Base-by-base conservation (phyloP, 2,329 filamentous ascomycete species). In the Dothistroma pini region DNA sequence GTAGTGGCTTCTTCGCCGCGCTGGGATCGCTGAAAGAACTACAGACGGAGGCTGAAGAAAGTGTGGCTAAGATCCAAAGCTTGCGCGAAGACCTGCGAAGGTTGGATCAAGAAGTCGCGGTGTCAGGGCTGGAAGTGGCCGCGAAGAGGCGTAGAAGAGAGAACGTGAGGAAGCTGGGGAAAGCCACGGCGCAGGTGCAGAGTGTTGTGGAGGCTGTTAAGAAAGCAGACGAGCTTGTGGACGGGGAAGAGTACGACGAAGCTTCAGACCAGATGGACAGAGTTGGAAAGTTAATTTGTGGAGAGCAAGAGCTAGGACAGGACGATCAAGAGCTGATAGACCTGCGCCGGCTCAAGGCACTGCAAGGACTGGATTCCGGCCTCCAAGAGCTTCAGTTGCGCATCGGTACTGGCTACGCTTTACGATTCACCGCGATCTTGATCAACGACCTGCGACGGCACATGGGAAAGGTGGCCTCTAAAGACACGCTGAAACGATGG, bases 1-100 rank as follows among this genome's bases (percentile, higher is more conserved):
- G 95, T 0, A 92, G 91, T 0, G 96, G 93, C 0, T 99, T 99
- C 75, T 99, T 99, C 71, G 93, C 92, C 0, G 95, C 95, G 0
- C 80, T 99, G 0, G 93, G 95, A 0, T 96, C 93, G 0, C 79
- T 99, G 35, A 89, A 91, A 66, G 91, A 97, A 72, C 80, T 99
- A 11, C 93, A 99, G 73, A 89, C 89, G 0, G 95, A 99, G 75
- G 93, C 95, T 7, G 89, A 92, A 11, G 90, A 96, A 60, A 97
- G 93, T 1, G 93, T 99, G 1, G 83, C 88, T 9, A 87, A 90
- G 63, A 99, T 99, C 61, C 91, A 92, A 71, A 82, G 84, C 0
- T 75, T 99, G 47, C 84, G 95, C 60, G 85, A 86, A 68, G 93
- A 97, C 71, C 79, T 99, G 0, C 83, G 87, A 61, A 86, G 86